Conservation (phyloP, 2,329 filamentous ascomycete genomes). For the Trematosphaeria pertusa region DNA sequence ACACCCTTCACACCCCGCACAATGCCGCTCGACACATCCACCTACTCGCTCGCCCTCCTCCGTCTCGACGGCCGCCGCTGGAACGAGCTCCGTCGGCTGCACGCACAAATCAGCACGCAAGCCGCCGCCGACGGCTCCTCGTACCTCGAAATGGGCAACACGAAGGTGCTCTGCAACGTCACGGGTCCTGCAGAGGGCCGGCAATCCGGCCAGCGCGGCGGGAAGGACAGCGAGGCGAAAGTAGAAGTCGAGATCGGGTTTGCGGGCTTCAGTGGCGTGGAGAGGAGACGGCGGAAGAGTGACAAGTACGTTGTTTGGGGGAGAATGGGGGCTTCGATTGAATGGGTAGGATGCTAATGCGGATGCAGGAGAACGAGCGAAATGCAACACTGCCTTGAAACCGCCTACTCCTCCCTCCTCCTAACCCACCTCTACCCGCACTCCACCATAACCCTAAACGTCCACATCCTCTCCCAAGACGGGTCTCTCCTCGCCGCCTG, state of each 20-base stretch:
- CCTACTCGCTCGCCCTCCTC: conserved; percentile 82
- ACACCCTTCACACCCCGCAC: conserved; percentile 5
- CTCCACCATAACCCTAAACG: conserved; percentile 79
- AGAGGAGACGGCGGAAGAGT: conserved; percentile 77
- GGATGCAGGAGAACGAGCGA: conserved; percentile 77
- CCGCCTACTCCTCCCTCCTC: conserved; percentile 77
- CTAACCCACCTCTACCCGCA: conserved; percentile 91
- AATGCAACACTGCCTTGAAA: conserved; percentile 78
- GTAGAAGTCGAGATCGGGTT: conserved; percentile 84
- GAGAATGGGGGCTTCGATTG: background rate
- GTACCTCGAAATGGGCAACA: conserved; percentile 97
- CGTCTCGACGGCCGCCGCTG: conserved; percentile 79
- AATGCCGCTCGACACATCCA: conserved; percentile 95
- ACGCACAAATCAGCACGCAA: conserved; percentile 90
- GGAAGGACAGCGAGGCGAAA: conserved; percentile 63
- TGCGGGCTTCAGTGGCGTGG: conserved; percentile 86
- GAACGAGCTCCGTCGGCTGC: conserved; percentile 92
- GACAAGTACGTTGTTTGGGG: conserved; percentile 71
- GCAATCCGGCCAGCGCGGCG: conserved; percentile 55
- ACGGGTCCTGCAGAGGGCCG: conserved; percentile 80
- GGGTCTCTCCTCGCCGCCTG: conserved; percentile 88
- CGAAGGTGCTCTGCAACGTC: conserved; percentile 93
- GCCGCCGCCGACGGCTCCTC: conserved; percentile 90
- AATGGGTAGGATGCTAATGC: background rate
- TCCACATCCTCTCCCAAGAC: conserved; percentile 89